Evolutionary conservation across 2,329 filamentous ascomycete genomes (phyloP).

Genomic region (Aspergillus sp.): DNA sequence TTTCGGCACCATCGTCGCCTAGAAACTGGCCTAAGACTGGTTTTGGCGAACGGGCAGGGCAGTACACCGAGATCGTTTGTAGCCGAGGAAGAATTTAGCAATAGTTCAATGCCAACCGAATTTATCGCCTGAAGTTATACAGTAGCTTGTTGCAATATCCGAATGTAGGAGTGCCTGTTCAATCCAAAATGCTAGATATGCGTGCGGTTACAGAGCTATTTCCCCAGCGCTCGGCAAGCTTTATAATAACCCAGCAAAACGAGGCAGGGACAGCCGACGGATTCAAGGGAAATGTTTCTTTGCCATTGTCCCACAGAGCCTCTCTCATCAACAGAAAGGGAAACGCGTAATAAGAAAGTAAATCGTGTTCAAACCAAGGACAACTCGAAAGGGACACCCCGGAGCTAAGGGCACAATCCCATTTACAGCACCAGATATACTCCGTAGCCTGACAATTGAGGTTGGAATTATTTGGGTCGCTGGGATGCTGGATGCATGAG

Average conservation of each 20-base stretch:
- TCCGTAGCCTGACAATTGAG: too few species aligned
- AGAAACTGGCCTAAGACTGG: background rate
- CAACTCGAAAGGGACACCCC: too few species aligned
- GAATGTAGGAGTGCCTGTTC: background rate
- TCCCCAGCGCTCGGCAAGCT: too few species aligned
- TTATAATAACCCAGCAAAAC: background rate
- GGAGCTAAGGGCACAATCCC: too few species aligned
- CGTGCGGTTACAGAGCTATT: background rate
- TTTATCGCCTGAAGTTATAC: background rate
- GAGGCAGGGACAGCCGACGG: background rate
- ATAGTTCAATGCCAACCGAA: background rate
- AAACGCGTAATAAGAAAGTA: too few species aligned
- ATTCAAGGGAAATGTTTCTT: background rate
- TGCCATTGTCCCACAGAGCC: background rate
- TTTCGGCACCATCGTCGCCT: background rate
- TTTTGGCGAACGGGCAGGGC: background rate
- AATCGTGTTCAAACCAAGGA: too few species aligned
- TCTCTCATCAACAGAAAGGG: background rate
- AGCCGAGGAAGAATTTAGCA: background rate
- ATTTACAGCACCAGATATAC: too few species aligned
- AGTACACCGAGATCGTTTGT: background rate
- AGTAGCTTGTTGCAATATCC: background rate
- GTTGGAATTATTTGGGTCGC: too few species aligned
- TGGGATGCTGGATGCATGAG: background rate
- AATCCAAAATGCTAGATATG: background rate